Conservation (phyloP, 2,329 filamentous ascomycete genomes). For the Neofusicoccum parvum region DNA sequence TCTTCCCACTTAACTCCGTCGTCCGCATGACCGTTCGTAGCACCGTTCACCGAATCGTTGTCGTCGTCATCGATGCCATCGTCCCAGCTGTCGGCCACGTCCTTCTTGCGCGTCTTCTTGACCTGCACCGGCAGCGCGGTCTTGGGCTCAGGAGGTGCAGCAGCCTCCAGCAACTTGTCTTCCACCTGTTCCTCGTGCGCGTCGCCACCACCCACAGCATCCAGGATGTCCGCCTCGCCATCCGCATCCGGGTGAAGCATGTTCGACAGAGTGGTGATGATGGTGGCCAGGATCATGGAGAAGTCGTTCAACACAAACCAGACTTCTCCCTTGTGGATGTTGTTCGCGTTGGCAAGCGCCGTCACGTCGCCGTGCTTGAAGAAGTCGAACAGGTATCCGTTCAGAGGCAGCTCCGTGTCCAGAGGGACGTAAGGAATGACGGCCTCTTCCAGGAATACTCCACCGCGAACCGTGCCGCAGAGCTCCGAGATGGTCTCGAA, state of each 20-base stretch:
- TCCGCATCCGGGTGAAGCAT: constrained; percentile 55
- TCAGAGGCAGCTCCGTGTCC: constrained; percentile 57
- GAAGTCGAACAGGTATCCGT: constrained; percentile 75
- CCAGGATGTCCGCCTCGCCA: constrained; percentile 53
- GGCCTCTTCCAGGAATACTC: constrained; percentile 74
- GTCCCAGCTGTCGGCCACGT: constrained; percentile 46
- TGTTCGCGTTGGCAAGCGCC: constrained; percentile 65
- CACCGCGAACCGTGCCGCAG: constrained; percentile 64
- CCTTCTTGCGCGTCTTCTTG: constrained; percentile 42
- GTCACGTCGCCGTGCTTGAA: constrained; percentile 70
- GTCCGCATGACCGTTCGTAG: constrained; percentile 6
- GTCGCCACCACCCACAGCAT: constrained; percentile 48
- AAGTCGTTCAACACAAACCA: constrained; percentile 75
- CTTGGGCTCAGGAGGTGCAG: constrained; percentile 32
- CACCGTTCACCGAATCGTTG: background rate
- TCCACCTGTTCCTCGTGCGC: constrained; percentile 46
- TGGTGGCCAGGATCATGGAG: constrained; percentile 67
- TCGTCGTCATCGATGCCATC: constrained; percentile 30
- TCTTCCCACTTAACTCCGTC: constrained; percentile 42
- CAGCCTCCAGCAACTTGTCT: constrained; percentile 49
- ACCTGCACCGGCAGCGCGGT: constrained; percentile 35
- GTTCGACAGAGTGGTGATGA: constrained; percentile 65
- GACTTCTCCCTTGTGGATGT: constrained; percentile 65
- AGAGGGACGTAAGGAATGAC: constrained; percentile 70
- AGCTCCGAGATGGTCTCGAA: constrained; percentile 69